Base-by-base conservation (phyloP, 2,329 filamentous ascomycete species). In the Moelleriella libera region DNA sequence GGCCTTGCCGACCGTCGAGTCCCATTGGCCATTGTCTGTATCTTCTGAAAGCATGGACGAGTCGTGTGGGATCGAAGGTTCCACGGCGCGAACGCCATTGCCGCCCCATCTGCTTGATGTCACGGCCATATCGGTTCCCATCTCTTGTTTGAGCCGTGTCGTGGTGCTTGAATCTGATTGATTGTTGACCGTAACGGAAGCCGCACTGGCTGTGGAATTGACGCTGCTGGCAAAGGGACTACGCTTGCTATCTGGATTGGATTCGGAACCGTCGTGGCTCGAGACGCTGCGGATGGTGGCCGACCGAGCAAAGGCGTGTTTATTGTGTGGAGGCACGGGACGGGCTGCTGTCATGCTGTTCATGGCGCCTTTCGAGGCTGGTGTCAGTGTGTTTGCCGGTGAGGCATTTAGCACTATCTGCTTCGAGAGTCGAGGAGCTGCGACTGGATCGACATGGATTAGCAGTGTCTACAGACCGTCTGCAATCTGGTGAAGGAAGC, bases 1-100 rank as follows among this genome's bases (percentile, higher is more conserved):
- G 6, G 82, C 81, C 58, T 82, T 82, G 54, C 82, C 82, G 43
- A 85, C 75, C 3, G 80, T 80, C 31, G 79, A 78, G 57, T 83
- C 81, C 77, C 80, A 82, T 60, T 66, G 66, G 29, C 57, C 60
- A 43, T 61, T 58, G 41, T 58, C 56, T 14, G 58, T 54, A 32
- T 68, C 68, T 12, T 65, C 63, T n/a, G 61, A 55, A 30, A 59
- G 42, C 30, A 49, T 44, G 29, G 59, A 52, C 30, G 53, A 30
- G 37, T 63, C 55, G 41, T 57, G 54, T 30, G 57, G 54, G 49
- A 55, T 49, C 2, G 55, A 52, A 8, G 59, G 52, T 21, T 65
- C 64, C 45, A 62, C 53, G 9, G 63, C 57, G 32, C 59, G 57
- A 8, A 63, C 56, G 29, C 57, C 55, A 32, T 58, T 56, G 29